Conservation (phyloP, 192 early-diverging fungal species). For the Podila verticillata region DNA sequence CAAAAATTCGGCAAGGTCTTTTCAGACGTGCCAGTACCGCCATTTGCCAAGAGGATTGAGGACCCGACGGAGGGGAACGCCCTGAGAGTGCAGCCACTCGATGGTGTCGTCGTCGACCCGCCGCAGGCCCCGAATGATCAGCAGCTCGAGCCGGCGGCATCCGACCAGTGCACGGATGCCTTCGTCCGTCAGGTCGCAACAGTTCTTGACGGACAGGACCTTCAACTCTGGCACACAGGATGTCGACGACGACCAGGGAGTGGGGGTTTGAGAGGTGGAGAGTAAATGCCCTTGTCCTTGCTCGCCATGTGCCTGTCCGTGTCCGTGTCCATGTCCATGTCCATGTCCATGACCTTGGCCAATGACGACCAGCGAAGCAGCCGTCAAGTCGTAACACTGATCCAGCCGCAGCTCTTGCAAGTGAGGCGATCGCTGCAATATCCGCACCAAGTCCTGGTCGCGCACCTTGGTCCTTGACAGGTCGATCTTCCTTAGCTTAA, state of each 20-base stretch:
- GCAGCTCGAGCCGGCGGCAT: constrained; percentile 23
- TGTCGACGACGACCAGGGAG: background rate
- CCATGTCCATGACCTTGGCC: constrained; percentile 1
- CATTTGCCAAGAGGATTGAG: constrained; percentile 36
- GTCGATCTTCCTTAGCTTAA: background rate
- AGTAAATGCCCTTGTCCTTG: background rate
- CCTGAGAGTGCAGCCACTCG: constrained; percentile 41
- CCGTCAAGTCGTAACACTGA: constrained; percentile 41
- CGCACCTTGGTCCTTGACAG: constrained; percentile 14
- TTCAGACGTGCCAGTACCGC: constrained; percentile 31
- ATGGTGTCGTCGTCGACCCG: constrained; percentile 22
- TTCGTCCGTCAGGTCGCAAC: constrained; percentile 30
- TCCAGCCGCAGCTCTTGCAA: constrained; percentile 33
- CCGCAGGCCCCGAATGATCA: constrained; percentile 31
- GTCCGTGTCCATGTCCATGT: background rate
- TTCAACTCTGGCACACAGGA: constrained; percentile 12
- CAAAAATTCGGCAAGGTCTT: too few species aligned
- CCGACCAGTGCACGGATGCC: constrained; percentile 23
- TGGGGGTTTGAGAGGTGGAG: background rate
- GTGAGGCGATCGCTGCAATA: constrained; percentile 16
- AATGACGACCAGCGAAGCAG: constrained; percentile 13
- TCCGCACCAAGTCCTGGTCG: constrained; percentile 20
- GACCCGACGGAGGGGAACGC: constrained; percentile 28
- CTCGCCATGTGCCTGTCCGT: background rate
- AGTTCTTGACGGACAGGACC: constrained; percentile 26